Percentiles rank a stretch among this genome's conserved stretches.
Evolutionary conservation across 331 rosid genomes (phyloP).

Genomic region (Quercus tomentella): DNA sequence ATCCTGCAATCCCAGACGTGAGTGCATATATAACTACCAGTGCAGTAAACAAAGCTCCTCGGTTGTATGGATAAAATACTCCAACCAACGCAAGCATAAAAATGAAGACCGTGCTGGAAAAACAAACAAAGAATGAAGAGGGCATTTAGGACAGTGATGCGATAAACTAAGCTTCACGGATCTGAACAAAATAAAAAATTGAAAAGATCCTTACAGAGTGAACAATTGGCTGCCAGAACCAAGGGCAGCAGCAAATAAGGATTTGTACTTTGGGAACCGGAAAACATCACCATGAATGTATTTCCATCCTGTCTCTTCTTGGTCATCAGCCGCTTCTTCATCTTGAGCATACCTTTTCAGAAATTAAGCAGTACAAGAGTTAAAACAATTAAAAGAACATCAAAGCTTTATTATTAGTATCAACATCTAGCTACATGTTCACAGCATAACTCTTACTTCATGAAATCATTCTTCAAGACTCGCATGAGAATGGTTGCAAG

Average conservation of each 20-base stretch:
- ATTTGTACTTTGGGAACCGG: conserved; percentile 82
- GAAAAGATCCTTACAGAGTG: conserved; percentile 68
- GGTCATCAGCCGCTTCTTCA: conserved; percentile 98
- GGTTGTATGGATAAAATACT: conserved; percentile 93
- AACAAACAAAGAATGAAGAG: conserved; percentile 14
- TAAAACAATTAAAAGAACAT: conserved; percentile 11
- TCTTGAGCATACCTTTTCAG: conserved; percentile 86
- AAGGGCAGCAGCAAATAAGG: conserved; percentile 85
- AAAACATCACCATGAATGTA: conserved; percentile 97
- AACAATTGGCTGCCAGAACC: conserved; percentile 96
- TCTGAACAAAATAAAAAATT: background rate
- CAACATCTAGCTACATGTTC: too few species aligned
- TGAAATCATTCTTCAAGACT: conserved; percentile 93
- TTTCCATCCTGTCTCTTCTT: conserved; percentile 98
- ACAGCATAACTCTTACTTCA: conserved; percentile 63
- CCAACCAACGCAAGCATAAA: conserved; percentile 93
- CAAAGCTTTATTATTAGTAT: background rate
- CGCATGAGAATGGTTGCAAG: conserved; percentile 98
- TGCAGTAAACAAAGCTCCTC: conserved; percentile 95
- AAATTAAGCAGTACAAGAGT: conserved; percentile 3
- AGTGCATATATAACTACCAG: conserved; percentile 95
- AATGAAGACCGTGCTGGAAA: conserved; percentile 80
- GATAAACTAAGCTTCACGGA: background rate
- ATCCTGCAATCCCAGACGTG: conserved; percentile 96
- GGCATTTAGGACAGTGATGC: background rate